Conservation (phyloP, 1,284 basidiomycete species). For the Inonotus obliquus region DNA sequence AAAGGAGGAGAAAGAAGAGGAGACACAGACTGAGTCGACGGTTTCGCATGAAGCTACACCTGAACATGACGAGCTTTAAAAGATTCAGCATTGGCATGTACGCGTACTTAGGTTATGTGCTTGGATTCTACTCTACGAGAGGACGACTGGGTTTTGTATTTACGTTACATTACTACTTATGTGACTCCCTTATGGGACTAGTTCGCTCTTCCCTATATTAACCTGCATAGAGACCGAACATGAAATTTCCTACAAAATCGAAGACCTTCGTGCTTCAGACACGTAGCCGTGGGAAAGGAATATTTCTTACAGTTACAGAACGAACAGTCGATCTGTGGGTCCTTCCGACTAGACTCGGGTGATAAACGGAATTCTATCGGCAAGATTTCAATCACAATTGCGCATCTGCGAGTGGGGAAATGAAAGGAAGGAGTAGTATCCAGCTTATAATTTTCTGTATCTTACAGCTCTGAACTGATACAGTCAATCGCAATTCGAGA, state of each 20-base stretch:
- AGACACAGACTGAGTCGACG: neutral
- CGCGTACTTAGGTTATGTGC: too few species aligned
- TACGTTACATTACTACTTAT: neutral
- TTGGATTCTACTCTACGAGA: neutral
- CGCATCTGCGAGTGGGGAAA: too few species aligned
- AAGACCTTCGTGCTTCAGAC: too few species aligned
- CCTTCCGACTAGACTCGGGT: too few species aligned
- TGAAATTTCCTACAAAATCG: too few species aligned
- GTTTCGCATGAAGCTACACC: neutral
- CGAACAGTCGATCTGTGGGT: too few species aligned
- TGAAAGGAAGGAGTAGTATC: too few species aligned
- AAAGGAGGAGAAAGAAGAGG: neutral
- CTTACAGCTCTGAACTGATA: neutral
- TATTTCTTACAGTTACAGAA: too few species aligned
- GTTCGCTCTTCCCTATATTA: neutral
- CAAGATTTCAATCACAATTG: too few species aligned
- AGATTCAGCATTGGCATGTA: neutral
- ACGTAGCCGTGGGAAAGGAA: too few species aligned
- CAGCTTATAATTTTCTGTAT: neutral
- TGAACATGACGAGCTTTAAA: slow-evolving; percentile 18
- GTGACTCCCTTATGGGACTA: neutral
- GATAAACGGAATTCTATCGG: too few species aligned
- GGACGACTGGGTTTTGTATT: neutral
- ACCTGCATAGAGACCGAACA: neutral
- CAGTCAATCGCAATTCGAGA: neutral